Evolutionary conservation across 805 yeast genomes (phyloP).

Genomic region (Zygosaccharomyces bisporus): DNA sequence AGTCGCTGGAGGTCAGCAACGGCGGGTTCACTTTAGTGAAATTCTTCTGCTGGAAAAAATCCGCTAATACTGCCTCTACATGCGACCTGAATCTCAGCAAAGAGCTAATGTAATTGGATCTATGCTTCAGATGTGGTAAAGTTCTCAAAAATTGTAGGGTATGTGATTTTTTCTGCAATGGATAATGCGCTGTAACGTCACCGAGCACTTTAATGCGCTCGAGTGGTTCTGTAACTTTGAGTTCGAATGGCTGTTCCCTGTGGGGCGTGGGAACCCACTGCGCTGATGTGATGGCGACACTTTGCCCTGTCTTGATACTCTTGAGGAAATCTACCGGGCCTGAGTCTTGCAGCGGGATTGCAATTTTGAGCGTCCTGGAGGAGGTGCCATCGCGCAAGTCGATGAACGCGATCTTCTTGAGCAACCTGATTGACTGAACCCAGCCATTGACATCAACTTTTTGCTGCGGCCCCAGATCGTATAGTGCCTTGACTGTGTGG

Average conservation of each 20-base stretch:
- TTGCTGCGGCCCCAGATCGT: conserved; percentile 7
- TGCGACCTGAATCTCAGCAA: conserved; percentile 69
- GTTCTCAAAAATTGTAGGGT: conserved; percentile 62
- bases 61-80: conserved; percentile 50
- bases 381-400: conserved; percentile 79
- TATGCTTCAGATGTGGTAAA: conserved; percentile 74
- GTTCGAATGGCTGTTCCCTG: conserved; percentile 50
- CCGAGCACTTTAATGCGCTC: conserved; percentile 52
- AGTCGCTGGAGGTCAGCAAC: conserved; percentile 79
- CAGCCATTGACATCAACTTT: conserved; percentile 55
- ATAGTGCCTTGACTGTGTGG: conserved; percentile 4
- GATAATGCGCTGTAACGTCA: conserved; percentile 58
- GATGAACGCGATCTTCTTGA: conserved; percentile 75
- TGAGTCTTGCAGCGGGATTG: conserved; percentile 38
- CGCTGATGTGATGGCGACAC: conserved; percentile 43
- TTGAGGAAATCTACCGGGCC: conserved; percentile 30
- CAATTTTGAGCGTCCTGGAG: conserved; percentile 50
- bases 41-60: conserved; percentile 50
- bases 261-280: conserved; percentile 22
- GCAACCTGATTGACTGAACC: conserved; percentile 64
- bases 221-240: conserved; percentile 37
- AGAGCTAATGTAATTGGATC: conserved; percentile 61
- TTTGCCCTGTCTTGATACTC: conserved; percentile 44
- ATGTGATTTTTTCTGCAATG: conserved; percentile 78
- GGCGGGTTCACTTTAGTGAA: conserved; percentile 84